Evolutionary conservation across 768 basidiomycete genomes (phyloP).

Genomic region (Cantharellus anzutake): DNA sequence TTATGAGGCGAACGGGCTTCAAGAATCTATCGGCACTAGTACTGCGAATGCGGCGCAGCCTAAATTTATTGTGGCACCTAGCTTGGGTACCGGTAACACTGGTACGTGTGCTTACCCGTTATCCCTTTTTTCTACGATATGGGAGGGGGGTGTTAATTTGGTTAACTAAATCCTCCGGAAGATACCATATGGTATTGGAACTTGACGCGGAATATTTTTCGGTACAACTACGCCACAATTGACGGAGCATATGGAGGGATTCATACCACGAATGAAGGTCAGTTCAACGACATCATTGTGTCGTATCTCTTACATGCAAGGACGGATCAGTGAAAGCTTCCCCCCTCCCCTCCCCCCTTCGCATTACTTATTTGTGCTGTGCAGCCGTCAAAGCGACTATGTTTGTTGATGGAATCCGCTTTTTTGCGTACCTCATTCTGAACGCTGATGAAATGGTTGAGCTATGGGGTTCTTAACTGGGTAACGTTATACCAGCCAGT

Average conservation of each 20-base stretch:
- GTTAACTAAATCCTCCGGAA: constrained; percentile 7
- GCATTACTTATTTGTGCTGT: not conserved
- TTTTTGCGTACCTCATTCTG: constrained; percentile 26
- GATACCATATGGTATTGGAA: constrained; percentile 43
- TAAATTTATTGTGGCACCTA: constrained; percentile 20
- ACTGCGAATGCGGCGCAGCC: not conserved
- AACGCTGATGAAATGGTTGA: constrained; percentile 23
- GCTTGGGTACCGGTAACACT: constrained; percentile 14
- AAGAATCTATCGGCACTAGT: not conserved
- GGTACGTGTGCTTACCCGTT: not conserved
- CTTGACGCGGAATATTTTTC: constrained; percentile 42
- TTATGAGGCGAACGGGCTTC: constrained; percentile 11
- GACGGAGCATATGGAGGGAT: constrained; percentile 20
- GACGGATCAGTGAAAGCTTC: no score
- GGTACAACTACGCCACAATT: constrained; percentile 23
- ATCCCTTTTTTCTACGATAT: not conserved
- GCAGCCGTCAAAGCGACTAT: constrained; percentile 19
- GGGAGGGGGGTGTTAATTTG: not conserved
- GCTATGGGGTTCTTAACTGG: no score
- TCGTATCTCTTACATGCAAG: not conserved
- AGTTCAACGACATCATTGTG: constrained; percentile 9
- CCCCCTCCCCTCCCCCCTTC: no score
- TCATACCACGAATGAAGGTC: constrained; percentile 62
- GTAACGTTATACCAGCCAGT: no score
- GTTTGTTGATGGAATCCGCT: constrained; percentile 24